Evolutionary conservation across 352 stramenopile species (phyloP), one percentile per base, ranked within the genome.

Genomic region (Phytophthora constricta): DNA sequence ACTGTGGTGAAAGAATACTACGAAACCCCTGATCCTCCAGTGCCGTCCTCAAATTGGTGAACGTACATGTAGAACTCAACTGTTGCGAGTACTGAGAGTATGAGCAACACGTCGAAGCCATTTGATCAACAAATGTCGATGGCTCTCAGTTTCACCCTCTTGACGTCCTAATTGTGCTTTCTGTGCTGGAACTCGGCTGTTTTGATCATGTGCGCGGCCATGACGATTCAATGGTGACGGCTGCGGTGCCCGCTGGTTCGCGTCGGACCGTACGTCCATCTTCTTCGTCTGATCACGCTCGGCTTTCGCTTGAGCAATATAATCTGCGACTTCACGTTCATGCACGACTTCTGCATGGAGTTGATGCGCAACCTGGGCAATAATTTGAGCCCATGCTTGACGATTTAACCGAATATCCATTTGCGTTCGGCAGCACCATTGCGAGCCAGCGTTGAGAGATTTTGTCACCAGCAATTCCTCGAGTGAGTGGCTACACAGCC

Each of bases 391-490:
- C 52, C 68, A 79, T 8, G 81, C 80, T 39, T 84, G 79, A 0
- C 79, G 72, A 42, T 89, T 91, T 23, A 93, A 45, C 2, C 79
- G 74, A 20, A 81, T 37, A n/a, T 90, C 79, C 16, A 90, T 48
- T 41, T 88, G 80, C 19, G 70, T 70, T 16, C 81, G 82, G 37
- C 81, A 82, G 22, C 62, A 65, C 79, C 77, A 88, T 26, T 91
- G 77, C 20, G 71, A 58, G 9, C 81, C 80, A 19, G 77, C 41
- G 23, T 80, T 74, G 17, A 93, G 59, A 5, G 73, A 74, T 61
- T 91, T 93, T 65, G 72, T 87, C 1, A 72, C 82, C 28, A 93
- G 37, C 1, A 93, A 26, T 19, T 91, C 83, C 42, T 90, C 76
- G 23, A 90, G 62, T 25, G 82, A 82, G 50, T 85, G 76, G 25